These are phyloP conservation scores for Teunomyces barrocoloradensis DNA, from an alignment of 805 yeast genomes.

Conservation along the genomic window DNA sequence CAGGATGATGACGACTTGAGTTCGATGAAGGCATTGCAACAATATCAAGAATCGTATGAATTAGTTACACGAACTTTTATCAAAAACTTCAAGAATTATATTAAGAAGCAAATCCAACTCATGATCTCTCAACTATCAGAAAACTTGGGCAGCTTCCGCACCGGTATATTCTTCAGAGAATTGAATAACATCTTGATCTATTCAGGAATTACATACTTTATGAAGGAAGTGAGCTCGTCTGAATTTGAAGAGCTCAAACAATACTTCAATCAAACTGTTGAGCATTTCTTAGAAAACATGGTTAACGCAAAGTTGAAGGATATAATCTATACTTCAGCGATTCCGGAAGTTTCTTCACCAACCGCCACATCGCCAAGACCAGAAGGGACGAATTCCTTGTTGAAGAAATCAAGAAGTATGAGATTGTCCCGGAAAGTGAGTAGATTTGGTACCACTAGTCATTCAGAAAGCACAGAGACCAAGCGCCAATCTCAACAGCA, in stretches of 20 bases:
- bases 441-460: constrained; percentile 15
- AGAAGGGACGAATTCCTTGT: constrained; percentile 11
- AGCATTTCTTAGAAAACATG: constrained; percentile 27
- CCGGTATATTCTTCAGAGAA: constrained; percentile 19
- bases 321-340: constrained; percentile 9
- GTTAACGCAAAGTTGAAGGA: constrained; percentile 21
- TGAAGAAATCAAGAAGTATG: constrained; percentile 28
- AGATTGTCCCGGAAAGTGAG: constrained; percentile 30
- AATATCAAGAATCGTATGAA: constrained; percentile 62
- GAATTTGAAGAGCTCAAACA: constrained; percentile 48
- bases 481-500: constrained; percentile 11
- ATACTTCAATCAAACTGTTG: constrained; percentile 32
- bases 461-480: constrained; percentile 7
- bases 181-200: constrained; percentile 29
- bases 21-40: constrained; percentile 69
- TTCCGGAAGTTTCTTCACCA: neutral
- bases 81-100: constrained; percentile 40
- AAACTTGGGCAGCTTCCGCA: constrained; percentile 23
- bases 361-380: constrained; percentile 1
- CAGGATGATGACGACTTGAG: constrained; percentile 48
- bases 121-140: constrained; percentile 40
- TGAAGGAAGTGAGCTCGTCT: constrained; percentile 53
- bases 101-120: constrained; percentile 30
- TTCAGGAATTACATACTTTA: constrained; percentile 39
- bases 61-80: constrained; percentile 51